Evolutionary conservation across 768 basidiomycete genomes (phyloP).

Genomic region (Russula abietina): DNA sequence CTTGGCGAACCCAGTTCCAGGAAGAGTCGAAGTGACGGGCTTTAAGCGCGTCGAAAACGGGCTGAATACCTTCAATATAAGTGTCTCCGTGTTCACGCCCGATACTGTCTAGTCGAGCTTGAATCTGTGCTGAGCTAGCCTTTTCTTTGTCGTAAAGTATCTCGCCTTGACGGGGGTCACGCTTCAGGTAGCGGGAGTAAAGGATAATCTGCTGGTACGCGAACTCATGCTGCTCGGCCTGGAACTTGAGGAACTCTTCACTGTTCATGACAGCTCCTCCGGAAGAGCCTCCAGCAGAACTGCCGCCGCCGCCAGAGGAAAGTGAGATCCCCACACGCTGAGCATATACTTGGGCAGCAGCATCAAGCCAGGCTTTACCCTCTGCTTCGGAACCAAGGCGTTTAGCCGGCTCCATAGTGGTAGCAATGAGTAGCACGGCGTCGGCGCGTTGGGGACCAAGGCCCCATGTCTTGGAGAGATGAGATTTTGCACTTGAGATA

Average conservation of each 20-base stretch:
- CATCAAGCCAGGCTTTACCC: slow-evolving; percentile 90
- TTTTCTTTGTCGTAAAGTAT: slow-evolving; percentile 85
- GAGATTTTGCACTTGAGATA: slow-evolving; percentile 78
- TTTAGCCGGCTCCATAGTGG: slow-evolving; percentile 91
- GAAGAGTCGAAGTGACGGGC: slow-evolving; percentile 97
- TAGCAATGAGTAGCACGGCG: slow-evolving; percentile 81
- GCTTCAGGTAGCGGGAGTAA: slow-evolving; percentile 93
- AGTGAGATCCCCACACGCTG: slow-evolving; percentile 85
- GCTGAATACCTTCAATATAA: slow-evolving; percentile 93
- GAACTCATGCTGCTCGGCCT: slow-evolving; percentile 86
- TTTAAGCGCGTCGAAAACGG: slow-evolving; percentile 90
- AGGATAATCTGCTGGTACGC: slow-evolving; percentile 91
- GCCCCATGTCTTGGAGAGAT: slow-evolving; percentile 92
- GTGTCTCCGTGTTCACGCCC: slow-evolving; percentile 86
- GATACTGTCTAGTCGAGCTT: slow-evolving; percentile 84
- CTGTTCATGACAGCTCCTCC: slow-evolving; percentile 93
- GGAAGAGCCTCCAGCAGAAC: slow-evolving; percentile 50
- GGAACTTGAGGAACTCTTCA: slow-evolving; percentile 97
- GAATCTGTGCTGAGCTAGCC: slow-evolving; percentile 61
- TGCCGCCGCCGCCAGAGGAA: slow-evolving; percentile 57
- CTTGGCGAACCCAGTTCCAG: slow-evolving; percentile 99
- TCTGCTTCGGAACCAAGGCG: slow-evolving; percentile 87
- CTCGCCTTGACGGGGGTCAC: slow-evolving; percentile 89
- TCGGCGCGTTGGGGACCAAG: slow-evolving; percentile 88
- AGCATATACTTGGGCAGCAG: slow-evolving; percentile 78